phyloP scores from a whole-genome alignment of 345 rosid genomes.

The Alliaria petiolata region DNA sequence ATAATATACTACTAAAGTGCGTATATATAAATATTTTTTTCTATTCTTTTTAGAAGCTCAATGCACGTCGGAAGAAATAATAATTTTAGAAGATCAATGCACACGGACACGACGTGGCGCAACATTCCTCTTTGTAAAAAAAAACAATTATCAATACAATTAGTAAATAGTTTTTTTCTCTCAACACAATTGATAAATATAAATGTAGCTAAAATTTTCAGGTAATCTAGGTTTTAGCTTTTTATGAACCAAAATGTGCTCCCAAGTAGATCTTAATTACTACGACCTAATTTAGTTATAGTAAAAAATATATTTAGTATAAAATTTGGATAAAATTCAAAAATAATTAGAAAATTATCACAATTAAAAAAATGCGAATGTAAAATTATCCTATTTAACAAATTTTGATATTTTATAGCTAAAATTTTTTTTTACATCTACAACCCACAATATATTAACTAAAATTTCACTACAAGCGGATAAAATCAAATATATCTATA shows the following conservation, averaged over 20 bases:
- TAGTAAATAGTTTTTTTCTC: neutral
- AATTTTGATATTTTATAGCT: too few species aligned
- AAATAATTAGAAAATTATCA: neutral
- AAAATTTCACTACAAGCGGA: too few species aligned
- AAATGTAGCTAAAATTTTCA: neutral
- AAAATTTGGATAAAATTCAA: neutral
- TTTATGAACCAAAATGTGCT: neutral
- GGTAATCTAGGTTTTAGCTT: neutral
- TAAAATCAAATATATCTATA: too few species aligned
- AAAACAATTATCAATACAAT: neutral
- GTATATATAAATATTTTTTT: neutral
- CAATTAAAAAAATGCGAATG: neutral
- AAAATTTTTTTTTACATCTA: neutral
- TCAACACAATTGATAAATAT: neutral
- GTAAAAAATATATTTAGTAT: neutral
- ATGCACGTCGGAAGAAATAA: conserved; percentile 23
- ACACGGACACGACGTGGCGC: conserved; percentile 19
- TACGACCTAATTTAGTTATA: neutral
- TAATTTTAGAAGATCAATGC: conserved; percentile 21
- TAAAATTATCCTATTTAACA: neutral
- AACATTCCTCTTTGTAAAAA: conserved; percentile 20
- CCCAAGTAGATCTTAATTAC: neutral
- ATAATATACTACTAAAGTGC: neutral
- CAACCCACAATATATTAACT: neutral
- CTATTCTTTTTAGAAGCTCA: conserved; percentile 11